A percentile compares a stretch with the other conserved stretches of the same genome.
phyloP scores from a whole-genome alignment of 495 filamentous ascomycete genomes.

The Penicillium chermesinum region DNA sequence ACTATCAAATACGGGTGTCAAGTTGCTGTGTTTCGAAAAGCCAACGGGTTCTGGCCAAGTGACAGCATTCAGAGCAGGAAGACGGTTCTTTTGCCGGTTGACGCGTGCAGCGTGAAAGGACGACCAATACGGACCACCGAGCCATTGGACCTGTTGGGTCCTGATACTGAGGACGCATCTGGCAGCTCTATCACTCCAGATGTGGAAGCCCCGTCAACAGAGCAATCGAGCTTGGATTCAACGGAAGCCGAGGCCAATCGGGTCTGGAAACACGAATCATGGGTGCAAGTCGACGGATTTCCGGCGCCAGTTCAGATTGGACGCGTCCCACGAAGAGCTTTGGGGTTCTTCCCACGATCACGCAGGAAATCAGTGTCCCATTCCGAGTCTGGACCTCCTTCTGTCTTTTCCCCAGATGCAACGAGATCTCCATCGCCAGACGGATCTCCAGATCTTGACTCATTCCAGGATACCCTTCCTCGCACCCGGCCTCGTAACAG shows the following conservation, averaged over 20 bases:
- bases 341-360: slow-evolving; percentile 89
- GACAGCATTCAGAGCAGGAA: slow-evolving; percentile 82
- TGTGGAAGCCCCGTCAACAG: slow-evolving; percentile 8
- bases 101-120: slow-evolving; percentile 82
- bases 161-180: slow-evolving; percentile 31
- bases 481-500: slow-evolving; percentile 15
- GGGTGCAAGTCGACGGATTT: slow-evolving; percentile 72
- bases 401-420: slow-evolving; percentile 32
- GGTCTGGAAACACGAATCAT: slow-evolving; percentile 80
- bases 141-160: slow-evolving; percentile 31
- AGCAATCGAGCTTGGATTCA: slow-evolving; percentile 17
- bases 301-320: slow-evolving; percentile 75
- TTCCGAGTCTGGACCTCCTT: slow-evolving; percentile 37
- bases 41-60: slow-evolving; percentile 90
- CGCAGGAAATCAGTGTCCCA: slow-evolving; percentile 69
- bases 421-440: slow-evolving; percentile 31
- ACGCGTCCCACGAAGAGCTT: slow-evolving; percentile 68
- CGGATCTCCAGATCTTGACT: slow-evolving; percentile 26
- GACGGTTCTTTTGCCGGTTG: slow-evolving; percentile 78
- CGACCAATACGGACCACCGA: slow-evolving; percentile 34
- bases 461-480: slow-evolving; percentile 20
- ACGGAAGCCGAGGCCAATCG: slow-evolving; percentile 42
- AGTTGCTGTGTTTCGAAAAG: slow-evolving; percentile 70
- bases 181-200: slow-evolving; percentile 41
- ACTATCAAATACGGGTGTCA: slow-evolving; percentile 85